phyloP scores from a whole-genome alignment of 371 early-diverging fungal genomes.

The Lichtheimia hyalospora region DNA sequence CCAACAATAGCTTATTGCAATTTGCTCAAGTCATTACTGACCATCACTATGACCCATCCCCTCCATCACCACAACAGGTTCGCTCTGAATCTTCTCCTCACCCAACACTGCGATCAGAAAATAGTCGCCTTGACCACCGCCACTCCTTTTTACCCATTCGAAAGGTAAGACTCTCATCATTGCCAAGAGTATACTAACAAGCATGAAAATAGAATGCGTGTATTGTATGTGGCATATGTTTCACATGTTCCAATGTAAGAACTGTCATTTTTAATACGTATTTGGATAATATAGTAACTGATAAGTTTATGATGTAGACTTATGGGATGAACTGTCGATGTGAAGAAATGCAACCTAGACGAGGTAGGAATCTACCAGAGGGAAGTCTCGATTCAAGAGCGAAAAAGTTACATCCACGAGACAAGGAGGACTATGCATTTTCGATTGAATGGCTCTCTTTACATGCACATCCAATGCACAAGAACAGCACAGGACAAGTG shows the following conservation, averaged over 20 bases:
- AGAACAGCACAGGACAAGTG: constrained; percentile 28
- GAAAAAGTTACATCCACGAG: constrained; percentile 36
- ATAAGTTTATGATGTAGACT: constrained; percentile 17
- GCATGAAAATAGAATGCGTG: constrained; percentile 45
- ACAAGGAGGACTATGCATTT: constrained; percentile 46
- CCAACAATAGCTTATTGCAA: constrained; percentile 22
- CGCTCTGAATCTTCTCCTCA: no score
- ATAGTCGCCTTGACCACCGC: background rate
- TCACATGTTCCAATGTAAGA: constrained; percentile 46
- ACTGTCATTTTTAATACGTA: no score
- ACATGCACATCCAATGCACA: constrained; percentile 38
- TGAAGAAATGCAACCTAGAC: constrained; percentile 44
- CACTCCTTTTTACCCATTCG: constrained; percentile 22
- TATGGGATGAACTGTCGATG: constrained; percentile 44
- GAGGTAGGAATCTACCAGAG: constrained; percentile 48
- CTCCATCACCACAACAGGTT: background rate
- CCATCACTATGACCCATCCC: background rate
- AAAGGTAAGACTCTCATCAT: constrained; percentile 19
- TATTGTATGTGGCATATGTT: constrained; percentile 47
- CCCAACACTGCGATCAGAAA: background rate
- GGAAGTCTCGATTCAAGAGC: constrained; percentile 48
- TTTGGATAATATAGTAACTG: no score
- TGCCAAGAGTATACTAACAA: background rate
- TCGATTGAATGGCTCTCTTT: constrained; percentile 41
- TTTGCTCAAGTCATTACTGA: constrained; percentile 22